phyloP scores from a whole-genome alignment of 2,329 filamentous ascomycete genomes.

The Plectosphaerella sp. region DNA sequence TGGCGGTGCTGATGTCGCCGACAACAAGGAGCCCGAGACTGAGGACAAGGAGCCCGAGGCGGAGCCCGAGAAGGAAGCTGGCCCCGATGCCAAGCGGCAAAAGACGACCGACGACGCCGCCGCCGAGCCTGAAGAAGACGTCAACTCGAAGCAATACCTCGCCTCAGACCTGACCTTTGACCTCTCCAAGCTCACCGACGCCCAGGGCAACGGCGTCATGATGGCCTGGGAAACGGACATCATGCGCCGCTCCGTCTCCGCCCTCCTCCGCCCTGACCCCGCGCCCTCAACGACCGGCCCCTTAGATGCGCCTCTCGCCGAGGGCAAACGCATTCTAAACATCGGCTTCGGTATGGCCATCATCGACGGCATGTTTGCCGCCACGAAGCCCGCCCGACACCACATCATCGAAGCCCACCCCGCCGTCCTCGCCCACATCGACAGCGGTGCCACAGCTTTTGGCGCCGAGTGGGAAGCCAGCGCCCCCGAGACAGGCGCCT shows the following conservation, averaged over 20 bases:
- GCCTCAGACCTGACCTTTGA: slow-evolving; percentile 61
- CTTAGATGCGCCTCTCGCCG: background rate
- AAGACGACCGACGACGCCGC: slow-evolving; percentile 13
- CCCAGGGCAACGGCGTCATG: slow-evolving; percentile 80
- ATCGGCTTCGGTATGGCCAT: slow-evolving; percentile 92
- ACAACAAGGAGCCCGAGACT: slow-evolving; percentile 13
- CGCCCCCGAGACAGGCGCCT: slow-evolving; percentile 60
- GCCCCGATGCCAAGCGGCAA: slow-evolving; percentile 18
- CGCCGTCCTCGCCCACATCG: slow-evolving; percentile 64
- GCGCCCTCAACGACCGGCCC: slow-evolving; percentile 5
- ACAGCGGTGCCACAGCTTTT: slow-evolving; percentile 43
- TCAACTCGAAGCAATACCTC: slow-evolving; percentile 66
- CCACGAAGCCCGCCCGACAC: slow-evolving; percentile 62
- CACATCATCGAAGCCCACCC: slow-evolving; percentile 87
- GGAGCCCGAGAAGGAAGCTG: slow-evolving; percentile 15
- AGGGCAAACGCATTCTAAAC: slow-evolving; percentile 70
- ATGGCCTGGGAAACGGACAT: slow-evolving; percentile 90
- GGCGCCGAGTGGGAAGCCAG: slow-evolving; percentile 49
- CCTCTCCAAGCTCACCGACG: slow-evolving; percentile 65
- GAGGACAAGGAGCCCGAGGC: slow-evolving; percentile 11
- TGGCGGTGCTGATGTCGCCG: slow-evolving; percentile 34
- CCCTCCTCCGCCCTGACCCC: slow-evolving; percentile 45
- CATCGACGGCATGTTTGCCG: slow-evolving; percentile 71
- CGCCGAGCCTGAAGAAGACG: slow-evolving; percentile 35
- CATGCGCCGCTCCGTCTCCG: slow-evolving; percentile 72